Conservation (phyloP, 768 basidiomycete species). For the Mycena maculata region DNA sequence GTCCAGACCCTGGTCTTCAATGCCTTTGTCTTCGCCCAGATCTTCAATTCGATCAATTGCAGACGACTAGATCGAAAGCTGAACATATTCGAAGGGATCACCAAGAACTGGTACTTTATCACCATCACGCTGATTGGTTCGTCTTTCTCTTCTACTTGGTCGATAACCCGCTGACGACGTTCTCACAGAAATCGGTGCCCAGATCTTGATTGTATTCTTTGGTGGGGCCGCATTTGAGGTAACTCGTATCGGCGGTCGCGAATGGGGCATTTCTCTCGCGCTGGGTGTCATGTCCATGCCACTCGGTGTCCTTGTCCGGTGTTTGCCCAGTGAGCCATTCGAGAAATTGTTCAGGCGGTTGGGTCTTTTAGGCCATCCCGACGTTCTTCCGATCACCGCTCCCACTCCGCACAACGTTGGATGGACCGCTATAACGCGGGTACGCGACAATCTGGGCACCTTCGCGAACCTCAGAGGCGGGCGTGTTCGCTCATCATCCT, state of each 20-base stretch:
- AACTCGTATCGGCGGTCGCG: constrained; percentile 76
- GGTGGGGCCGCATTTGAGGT: constrained; percentile 95
- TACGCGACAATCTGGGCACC: constrained; percentile 87
- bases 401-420: constrained; percentile 63
- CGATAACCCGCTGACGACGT: constrained; percentile 18
- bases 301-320: constrained; percentile 83
- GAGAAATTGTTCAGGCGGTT: constrained; percentile 67
- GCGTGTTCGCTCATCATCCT: constrained; percentile 86
- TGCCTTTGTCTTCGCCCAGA: constrained; percentile 97
- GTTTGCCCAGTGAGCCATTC: constrained; percentile 84
- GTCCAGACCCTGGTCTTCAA: constrained; percentile 96
- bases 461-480: constrained; percentile 90
- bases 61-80: constrained; percentile 85
- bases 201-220: constrained; percentile 90
- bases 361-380: constrained; percentile 71
- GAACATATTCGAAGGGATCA: constrained; percentile 90
- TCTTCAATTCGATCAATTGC: constrained; percentile 95
- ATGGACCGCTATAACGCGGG: constrained; percentile 85
- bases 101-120: constrained; percentile 86
- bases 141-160: constrained; percentile 36
- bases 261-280: constrained; percentile 94
- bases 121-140: constrained; percentile 85
- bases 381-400: constrained; percentile 71
- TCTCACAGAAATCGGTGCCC: constrained; percentile 83
- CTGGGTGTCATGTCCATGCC: constrained; percentile 91